Evolutionary conservation across 768 basidiomycete species (phyloP).

Genomic region (Suillus brevipes): DNA sequence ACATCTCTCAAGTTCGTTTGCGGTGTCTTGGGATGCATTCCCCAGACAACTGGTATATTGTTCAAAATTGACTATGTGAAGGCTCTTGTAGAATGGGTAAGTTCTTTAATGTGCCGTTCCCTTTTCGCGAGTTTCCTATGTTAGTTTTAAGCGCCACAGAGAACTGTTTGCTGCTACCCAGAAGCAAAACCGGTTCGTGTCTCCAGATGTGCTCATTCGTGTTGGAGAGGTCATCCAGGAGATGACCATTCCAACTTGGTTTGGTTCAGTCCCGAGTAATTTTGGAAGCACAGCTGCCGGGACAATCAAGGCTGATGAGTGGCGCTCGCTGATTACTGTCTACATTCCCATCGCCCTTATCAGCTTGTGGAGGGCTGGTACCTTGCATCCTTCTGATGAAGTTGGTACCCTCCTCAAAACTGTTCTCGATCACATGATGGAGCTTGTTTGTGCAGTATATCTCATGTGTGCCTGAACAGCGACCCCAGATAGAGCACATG

Average conservation of each 20-base stretch:
- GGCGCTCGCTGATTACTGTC: constrained; percentile 31
- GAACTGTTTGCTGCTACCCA: constrained; percentile 4
- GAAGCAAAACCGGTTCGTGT: not conserved
- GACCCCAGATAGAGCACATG: too few relatives aligned
- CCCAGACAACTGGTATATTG: not conserved
- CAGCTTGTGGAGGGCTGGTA: constrained; percentile 1
- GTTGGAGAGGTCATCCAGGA: not conserved
- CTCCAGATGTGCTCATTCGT: not conserved
- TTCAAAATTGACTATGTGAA: constrained; percentile 13
- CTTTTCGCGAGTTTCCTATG: not conserved
- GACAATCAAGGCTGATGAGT: constrained; percentile 41
- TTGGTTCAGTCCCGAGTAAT: constrained; percentile 17
- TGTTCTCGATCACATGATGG: too few relatives aligned
- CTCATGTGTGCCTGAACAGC: too few relatives aligned
- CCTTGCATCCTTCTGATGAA: constrained; percentile 7
- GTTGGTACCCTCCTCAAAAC: too few relatives aligned
- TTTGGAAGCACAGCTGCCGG: constrained; percentile 28
- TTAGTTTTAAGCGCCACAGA: not conserved
- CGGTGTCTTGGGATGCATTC: constrained; percentile 1
- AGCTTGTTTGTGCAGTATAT: too few relatives aligned
- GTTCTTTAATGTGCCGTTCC: not conserved
- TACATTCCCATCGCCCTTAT: constrained; percentile 38
- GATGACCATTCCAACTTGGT: constrained; percentile 15
- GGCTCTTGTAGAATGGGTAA: constrained; percentile 14
- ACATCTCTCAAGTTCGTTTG: constrained; percentile 3